Conservation (phyloP, 805 yeast species). For the Saturnispora gosingensis region DNA sequence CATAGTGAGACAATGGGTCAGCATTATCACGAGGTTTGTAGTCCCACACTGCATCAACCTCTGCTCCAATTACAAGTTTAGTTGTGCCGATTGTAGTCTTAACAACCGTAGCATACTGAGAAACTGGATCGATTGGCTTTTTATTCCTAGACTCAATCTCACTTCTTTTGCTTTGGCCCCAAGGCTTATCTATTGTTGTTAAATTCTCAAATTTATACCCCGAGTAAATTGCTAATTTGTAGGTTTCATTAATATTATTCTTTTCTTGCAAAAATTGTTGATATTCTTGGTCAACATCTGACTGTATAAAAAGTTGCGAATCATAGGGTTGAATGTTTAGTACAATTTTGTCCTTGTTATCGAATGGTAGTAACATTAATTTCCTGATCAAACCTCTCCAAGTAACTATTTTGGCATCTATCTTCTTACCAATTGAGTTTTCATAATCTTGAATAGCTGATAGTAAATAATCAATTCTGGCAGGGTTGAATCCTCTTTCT, state of each 20-base stretch:
- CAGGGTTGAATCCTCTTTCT: slow-evolving; percentile 45
- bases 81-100: slow-evolving; percentile 74
- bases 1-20: slow-evolving; percentile 61
- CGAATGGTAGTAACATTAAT: slow-evolving; percentile 59
- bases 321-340: slow-evolving; percentile 63
- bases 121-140: slow-evolving; percentile 55
- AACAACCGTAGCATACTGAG: slow-evolving; percentile 75
- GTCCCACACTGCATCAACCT: slow-evolving; percentile 86
- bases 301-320: slow-evolving; percentile 60
- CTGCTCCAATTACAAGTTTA: slow-evolving; percentile 70
- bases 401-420: slow-evolving; percentile 60
- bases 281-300: slow-evolving; percentile 26
- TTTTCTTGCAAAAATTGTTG: slow-evolving; percentile 24
- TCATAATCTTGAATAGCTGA: slow-evolving; percentile 50
- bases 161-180: slow-evolving; percentile 58
- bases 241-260: slow-evolving; percentile 26
- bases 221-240: slow-evolving; percentile 39
- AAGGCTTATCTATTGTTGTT: slow-evolving; percentile 66
- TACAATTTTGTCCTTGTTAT: slow-evolving; percentile 45
- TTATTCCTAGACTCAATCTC: slow-evolving; percentile 59
- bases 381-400: slow-evolving; percentile 81
- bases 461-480: slow-evolving; percentile 48
- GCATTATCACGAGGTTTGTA: slow-evolving; percentile 43
- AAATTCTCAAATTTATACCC: slow-evolving; percentile 84
- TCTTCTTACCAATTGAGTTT: slow-evolving; percentile 32